phyloP scores from a whole-genome alignment of 495 filamentous ascomycete genomes.

The Cryomyces minteri region DNA sequence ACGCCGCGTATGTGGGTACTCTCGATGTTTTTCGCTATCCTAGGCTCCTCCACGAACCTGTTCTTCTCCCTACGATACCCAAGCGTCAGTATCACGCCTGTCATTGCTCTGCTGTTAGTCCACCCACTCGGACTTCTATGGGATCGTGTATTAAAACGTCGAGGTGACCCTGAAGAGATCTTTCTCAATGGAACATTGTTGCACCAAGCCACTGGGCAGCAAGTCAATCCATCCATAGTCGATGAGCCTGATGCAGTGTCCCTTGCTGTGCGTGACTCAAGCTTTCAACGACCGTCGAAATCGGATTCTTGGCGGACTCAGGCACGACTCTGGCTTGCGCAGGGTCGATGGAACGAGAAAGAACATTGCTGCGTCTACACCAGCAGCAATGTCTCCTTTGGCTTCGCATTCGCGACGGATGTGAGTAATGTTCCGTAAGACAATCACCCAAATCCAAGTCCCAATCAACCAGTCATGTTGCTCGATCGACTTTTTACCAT shows the following conservation, averaged over 20 bases:
- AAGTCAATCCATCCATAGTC: not conserved
- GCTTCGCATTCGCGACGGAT: constrained; percentile 71
- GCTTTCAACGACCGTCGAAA: constrained; percentile 8
- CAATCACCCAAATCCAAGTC: not conserved
- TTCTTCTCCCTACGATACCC: constrained; percentile 76
- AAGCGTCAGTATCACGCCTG: constrained; percentile 67
- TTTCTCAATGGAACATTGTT: constrained; percentile 31
- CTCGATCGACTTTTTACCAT: no score
- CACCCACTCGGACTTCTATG: constrained; percentile 65
- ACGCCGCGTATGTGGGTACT: constrained; percentile 77
- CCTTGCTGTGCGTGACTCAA: not conserved
- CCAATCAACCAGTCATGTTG: no score
- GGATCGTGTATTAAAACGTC: constrained; percentile 48
- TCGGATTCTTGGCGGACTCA: constrained; percentile 8
- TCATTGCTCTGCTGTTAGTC: constrained; percentile 65
- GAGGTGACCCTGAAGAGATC: constrained; percentile 39
- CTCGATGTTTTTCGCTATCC: constrained; percentile 56
- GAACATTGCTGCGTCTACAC: constrained; percentile 79
- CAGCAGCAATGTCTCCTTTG: constrained; percentile 80
- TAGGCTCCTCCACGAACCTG: constrained; percentile 67
- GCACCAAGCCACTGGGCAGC: not conserved
- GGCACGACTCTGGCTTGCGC: constrained; percentile 53
- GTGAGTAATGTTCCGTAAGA: constrained; percentile 15
- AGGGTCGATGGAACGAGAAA: constrained; percentile 71
- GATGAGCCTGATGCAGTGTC: not conserved